Evolutionary conservation across 75 land plant species (phyloP).

Genomic region (Sequoiadendron giganteum): DNA sequence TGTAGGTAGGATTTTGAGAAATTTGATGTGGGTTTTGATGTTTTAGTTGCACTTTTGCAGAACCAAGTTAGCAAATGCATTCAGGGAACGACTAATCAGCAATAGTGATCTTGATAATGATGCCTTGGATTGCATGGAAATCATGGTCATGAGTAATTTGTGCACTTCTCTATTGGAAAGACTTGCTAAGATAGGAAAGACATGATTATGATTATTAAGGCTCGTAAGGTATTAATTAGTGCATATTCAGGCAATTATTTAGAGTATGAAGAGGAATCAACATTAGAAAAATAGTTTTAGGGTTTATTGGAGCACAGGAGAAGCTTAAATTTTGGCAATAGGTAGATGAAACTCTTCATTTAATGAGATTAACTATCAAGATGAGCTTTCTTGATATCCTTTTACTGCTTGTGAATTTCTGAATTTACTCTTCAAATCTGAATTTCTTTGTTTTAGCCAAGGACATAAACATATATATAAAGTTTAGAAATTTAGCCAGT

Average conservation of each 20-base stretch:
- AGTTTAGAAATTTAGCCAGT: no score
- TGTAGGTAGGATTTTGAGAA: neutral
- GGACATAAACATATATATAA: no score
- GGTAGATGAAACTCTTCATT: no score
- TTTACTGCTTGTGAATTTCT: no score
- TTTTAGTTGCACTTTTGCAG: neutral
- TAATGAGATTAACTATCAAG: no score
- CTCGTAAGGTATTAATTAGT: neutral
- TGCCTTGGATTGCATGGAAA: neutral
- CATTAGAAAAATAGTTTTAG: neutral
- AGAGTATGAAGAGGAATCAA: neutral
- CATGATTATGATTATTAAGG: neutral
- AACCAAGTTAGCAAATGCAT: neutral
- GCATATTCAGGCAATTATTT: neutral
- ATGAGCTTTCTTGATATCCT: no score
- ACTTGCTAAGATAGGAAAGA: neutral
- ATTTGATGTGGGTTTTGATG: neutral
- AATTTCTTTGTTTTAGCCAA: no score
- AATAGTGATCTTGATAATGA: neutral
- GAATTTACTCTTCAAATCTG: no score
- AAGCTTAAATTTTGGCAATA: neutral
- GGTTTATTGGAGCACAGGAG: neutral
- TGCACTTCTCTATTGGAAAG: neutral
- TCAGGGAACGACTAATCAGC: neutral
- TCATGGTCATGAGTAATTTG: neutral